Evolutionary conservation across 2,329 filamentous ascomycete species (phyloP).

Genomic region (Biscogniauxia sp.): DNA sequence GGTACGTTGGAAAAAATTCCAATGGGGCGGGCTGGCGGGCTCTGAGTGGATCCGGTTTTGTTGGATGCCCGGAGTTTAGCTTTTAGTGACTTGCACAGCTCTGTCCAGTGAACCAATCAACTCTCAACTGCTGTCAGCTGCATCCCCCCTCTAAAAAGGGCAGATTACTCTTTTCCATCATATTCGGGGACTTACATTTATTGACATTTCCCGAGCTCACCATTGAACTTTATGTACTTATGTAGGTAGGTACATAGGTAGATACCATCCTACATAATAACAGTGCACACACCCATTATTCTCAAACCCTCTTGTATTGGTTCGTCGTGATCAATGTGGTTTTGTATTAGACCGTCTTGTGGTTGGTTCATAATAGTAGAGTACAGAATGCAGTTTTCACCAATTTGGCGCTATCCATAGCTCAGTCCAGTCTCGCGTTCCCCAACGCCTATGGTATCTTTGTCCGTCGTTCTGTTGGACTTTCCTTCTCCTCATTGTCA

Average conservation of each 20-base stretch:
- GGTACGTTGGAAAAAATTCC: slow-evolving; percentile 22
- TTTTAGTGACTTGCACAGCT: not conserved
- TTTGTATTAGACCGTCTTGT: slow-evolving; percentile 14
- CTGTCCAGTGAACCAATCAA: slow-evolving; percentile 6
- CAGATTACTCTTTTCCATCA: not conserved
- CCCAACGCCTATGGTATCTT: slow-evolving; percentile 33
- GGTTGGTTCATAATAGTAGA: slow-evolving; percentile 15
- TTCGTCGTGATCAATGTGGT: slow-evolving; percentile 8
- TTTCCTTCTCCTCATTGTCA: slow-evolving; percentile 13
- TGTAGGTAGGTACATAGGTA: not conserved
- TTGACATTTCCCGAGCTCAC: not conserved
- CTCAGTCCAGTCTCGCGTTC: slow-evolving; percentile 24
- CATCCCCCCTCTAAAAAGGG: not conserved
- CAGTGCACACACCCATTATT: not conserved
- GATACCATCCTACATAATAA: not conserved
- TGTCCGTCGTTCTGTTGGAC: slow-evolving; percentile 16
- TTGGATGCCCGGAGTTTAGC: slow-evolving; percentile 7
- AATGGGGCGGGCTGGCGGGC: slow-evolving; percentile 18
- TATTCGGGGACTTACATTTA: not conserved
- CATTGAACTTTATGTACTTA: not conserved
- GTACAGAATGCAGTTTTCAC: slow-evolving; percentile 18
- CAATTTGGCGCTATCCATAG: slow-evolving; percentile 23
- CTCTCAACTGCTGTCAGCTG: slow-evolving; percentile 14
- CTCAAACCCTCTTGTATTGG: not conserved
- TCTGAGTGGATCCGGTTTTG: slow-evolving; percentile 15